A percentile compares a stretch with the other conserved stretches of the same genome.
Conservation (phyloP, 1,284 basidiomycete species). For the Leccinum insolens region DNA sequence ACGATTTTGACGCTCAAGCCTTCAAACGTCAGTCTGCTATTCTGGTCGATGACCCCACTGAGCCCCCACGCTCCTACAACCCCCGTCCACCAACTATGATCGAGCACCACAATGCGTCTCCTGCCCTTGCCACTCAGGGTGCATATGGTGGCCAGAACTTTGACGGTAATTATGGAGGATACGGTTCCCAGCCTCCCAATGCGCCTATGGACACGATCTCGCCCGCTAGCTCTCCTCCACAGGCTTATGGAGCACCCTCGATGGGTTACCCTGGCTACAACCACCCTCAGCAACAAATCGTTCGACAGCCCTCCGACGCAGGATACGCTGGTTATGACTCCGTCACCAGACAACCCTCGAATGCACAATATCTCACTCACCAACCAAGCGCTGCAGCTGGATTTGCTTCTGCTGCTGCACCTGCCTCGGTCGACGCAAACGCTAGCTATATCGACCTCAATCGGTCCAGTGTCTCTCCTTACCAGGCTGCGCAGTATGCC, state of each 20-base stretch:
- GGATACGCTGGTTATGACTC: slow-evolving; percentile 24
- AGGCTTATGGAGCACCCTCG: slow-evolving; percentile 19
- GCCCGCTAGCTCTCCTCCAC: slow-evolving; percentile 14
- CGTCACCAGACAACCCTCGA: slow-evolving; percentile 31
- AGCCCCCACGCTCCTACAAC: slow-evolving; percentile 34
- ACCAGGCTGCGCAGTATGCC: slow-evolving; percentile 72
- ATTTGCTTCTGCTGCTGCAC: slow-evolving; percentile 10
- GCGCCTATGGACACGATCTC: slow-evolving; percentile 23
- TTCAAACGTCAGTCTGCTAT: slow-evolving; percentile 66
- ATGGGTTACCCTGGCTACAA: slow-evolving; percentile 27
- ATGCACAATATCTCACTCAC: slow-evolving; percentile 26
- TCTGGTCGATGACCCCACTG: slow-evolving; percentile 51
- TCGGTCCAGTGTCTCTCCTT: slow-evolving; percentile 70
- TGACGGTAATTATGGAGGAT: slow-evolving; percentile 35
- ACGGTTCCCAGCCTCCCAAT: slow-evolving; percentile 41
- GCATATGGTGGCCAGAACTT: slow-evolving; percentile 26
- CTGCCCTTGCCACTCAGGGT: slow-evolving; percentile 29
- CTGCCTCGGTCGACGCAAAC: slow-evolving; percentile 20
- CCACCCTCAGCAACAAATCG: slow-evolving; percentile 28
- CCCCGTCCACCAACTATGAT: slow-evolving; percentile 60
- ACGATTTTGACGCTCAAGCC: slow-evolving; percentile 52
- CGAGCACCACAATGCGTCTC: slow-evolving; percentile 43
- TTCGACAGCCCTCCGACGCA: slow-evolving; percentile 24
- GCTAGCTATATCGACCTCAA: slow-evolving; percentile 62
- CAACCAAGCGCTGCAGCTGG: slow-evolving; percentile 19